phyloP scores from a whole-genome alignment of 2,329 filamentous ascomycete species.

The Penicillium sp. region DNA sequence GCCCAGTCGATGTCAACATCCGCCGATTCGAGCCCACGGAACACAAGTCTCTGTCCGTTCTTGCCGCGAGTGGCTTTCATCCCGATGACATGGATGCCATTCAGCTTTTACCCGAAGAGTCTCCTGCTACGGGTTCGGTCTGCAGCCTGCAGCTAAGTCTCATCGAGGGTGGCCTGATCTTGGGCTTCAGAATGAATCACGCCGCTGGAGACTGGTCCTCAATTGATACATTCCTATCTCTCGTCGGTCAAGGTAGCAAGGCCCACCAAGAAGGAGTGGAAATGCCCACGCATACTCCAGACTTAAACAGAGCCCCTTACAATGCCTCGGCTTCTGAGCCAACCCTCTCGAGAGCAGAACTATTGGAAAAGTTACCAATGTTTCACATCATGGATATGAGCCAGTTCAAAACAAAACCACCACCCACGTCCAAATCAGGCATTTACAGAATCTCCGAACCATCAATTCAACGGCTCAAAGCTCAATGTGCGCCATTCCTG shows the following conservation, averaged over 20 bases:
- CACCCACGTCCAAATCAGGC: slow-evolving; percentile 5
- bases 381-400: slow-evolving; percentile 17
- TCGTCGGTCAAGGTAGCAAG: slow-evolving; percentile 21
- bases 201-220: slow-evolving; percentile 25
- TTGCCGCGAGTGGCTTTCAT: slow-evolving; percentile 12
- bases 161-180: slow-evolving; percentile 20
- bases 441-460: slow-evolving; percentile 18
- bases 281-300: slow-evolving; percentile 16
- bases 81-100: slow-evolving; percentile 10
- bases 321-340: slow-evolving; percentile 5
- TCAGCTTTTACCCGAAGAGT: slow-evolving; percentile 11
- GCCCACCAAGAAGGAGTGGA: slow-evolving; percentile 13
- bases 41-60: slow-evolving; percentile 10
- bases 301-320: slow-evolving; percentile 21
- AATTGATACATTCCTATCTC: slow-evolving; percentile 20
- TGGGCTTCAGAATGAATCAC: slow-evolving; percentile 20
- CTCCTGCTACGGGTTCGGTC: slow-evolving; percentile 7
- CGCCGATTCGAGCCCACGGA: slow-evolving; percentile 8
- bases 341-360: slow-evolving; percentile 4
- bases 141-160: slow-evolving; percentile 23
- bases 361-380: slow-evolving; percentile 9
- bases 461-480: slow-evolving; percentile 16
- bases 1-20: slow-evolving; percentile 6
- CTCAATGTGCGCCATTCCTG: slow-evolving; percentile 9
- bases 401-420: slow-evolving; percentile 6